Conservation (phyloP, 208 protist species). For the Wallacemonas sp. region DNA sequence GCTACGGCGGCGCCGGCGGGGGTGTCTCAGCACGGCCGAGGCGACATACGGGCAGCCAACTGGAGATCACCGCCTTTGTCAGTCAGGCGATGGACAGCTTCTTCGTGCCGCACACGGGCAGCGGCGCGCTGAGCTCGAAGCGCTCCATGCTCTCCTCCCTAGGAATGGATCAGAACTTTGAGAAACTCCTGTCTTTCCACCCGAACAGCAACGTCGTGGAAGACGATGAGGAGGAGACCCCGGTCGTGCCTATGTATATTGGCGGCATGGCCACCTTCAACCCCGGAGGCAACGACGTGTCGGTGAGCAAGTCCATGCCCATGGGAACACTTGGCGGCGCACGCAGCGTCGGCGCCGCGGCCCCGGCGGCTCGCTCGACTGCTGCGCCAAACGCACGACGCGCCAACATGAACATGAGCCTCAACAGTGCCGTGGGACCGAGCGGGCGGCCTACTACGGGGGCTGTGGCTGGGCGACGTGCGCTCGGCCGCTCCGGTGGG, state of each 20-base stretch:
- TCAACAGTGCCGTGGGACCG: constrained; percentile 13
- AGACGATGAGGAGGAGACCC: constrained; percentile 14
- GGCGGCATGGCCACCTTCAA: constrained; percentile 39
- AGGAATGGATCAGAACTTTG: constrained; percentile 33
- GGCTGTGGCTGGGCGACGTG: not conserved
- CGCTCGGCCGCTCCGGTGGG: not conserved
- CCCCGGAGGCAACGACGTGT: constrained; percentile 24
- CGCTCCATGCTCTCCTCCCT: constrained; percentile 39
- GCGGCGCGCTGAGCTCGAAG: constrained; percentile 18
- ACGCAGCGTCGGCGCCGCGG: no score
- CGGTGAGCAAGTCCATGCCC: constrained; percentile 29
- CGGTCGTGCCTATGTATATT: constrained; percentile 33
- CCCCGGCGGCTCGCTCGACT: constrained; percentile 1
- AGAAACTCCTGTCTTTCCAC: constrained; percentile 34
- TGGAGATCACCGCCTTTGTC: constrained; percentile 39
- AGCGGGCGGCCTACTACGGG: not conserved
- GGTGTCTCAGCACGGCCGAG: constrained; percentile 12
- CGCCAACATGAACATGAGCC: constrained; percentile 6
- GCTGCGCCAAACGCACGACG: not conserved
- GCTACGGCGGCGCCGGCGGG: constrained; percentile 9
- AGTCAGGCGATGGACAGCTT: constrained; percentile 41
- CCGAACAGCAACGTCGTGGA: constrained; percentile 21
- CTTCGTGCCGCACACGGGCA: not conserved
- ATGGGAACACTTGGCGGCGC: constrained; percentile 10
- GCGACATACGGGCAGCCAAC: not conserved